Percentiles rank a stretch among this genome's conserved stretches.
phyloP scores from a whole-genome alignment of 768 basidiomycete genomes.

The Boletus subparvulus region DNA sequence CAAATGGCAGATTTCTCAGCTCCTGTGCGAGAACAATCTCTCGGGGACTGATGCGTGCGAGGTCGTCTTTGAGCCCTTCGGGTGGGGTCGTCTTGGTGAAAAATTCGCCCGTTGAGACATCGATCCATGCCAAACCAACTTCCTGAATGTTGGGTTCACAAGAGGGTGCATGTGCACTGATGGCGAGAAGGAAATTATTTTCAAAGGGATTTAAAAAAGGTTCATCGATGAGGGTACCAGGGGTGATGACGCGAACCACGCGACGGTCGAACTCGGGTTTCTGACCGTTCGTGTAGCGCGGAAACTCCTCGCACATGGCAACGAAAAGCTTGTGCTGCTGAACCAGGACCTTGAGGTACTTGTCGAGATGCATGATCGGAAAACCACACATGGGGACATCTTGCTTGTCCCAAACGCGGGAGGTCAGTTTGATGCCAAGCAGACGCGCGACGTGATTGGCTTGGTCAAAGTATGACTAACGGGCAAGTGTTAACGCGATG shows the following conservation, averaged over 20 bases:
- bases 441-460: slow-evolving; percentile 73
- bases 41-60: slow-evolving; percentile 75
- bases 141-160: slow-evolving; percentile 6
- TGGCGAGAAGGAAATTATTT: slow-evolving; percentile 86
- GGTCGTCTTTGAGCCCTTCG: slow-evolving; percentile 70
- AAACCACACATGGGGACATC: slow-evolving; percentile 88
- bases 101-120: slow-evolving; percentile 93
- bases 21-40: slow-evolving; percentile 70
- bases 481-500: slow-evolving; percentile 4
- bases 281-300: slow-evolving; percentile 45
- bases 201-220: slow-evolving; percentile 81
- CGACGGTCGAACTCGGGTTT: slow-evolving; percentile 72
- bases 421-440: slow-evolving; percentile 81
- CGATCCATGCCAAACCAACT: slow-evolving; percentile 89
- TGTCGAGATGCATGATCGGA: slow-evolving; percentile 80
- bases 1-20: slow-evolving; percentile 36
- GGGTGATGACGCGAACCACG: slow-evolving; percentile 85
- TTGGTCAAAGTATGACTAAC: slow-evolving; percentile 92
- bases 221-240: slow-evolving; percentile 93
- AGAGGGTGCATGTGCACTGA: slow-evolving; percentile 34
- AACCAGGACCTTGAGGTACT: slow-evolving; percentile 82
- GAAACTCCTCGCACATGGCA: slow-evolving; percentile 93
- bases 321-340: slow-evolving; percentile 83
- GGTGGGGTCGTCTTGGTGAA: slow-evolving; percentile 63
- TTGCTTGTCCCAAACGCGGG: slow-evolving; percentile 68